phyloP scores from a whole-genome alignment of 2,329 filamentous ascomycete genomes.

The Coniochaeta prunicola region DNA sequence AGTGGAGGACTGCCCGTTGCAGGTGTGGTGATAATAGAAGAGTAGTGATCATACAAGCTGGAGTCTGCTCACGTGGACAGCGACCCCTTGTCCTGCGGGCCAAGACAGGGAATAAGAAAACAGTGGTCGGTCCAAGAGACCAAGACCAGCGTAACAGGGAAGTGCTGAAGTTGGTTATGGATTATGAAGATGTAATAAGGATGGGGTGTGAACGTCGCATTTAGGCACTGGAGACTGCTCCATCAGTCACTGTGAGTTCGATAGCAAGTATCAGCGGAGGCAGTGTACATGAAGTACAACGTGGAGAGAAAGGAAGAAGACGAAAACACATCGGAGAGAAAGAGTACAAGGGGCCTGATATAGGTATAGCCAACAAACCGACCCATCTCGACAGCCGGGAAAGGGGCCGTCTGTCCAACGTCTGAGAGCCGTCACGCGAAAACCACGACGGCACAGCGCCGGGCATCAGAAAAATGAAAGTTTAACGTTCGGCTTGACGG shows the following conservation, averaged over 20 bases:
- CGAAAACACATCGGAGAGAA: not conserved
- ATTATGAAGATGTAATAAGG: not conserved
- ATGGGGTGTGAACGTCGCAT: conserved; percentile 14
- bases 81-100: not conserved
- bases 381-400: not conserved
- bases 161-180: not conserved
- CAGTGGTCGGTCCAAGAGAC: not conserved
- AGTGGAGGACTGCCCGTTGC: not conserved
- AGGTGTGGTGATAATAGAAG: not conserved
- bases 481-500: conserved; percentile 7
- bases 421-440: conserved; percentile 1
- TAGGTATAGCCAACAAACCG: not conserved
- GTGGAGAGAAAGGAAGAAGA: not conserved
- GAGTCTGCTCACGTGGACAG: not conserved
- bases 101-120: conserved; percentile 2
- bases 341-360: not conserved
- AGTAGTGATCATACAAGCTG: not conserved
- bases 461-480: not conserved
- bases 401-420: not conserved
- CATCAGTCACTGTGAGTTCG: conserved; percentile 14
- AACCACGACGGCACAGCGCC: not conserved
- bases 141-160: conserved; percentile 1
- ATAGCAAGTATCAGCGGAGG: conserved; percentile 9
- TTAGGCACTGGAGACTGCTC: conserved; percentile 17
- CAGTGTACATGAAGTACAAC: conserved; percentile 3